phyloP scores from a whole-genome alignment of 73 alveolate genomes.

The Blepharisma japonicum region DNA sequence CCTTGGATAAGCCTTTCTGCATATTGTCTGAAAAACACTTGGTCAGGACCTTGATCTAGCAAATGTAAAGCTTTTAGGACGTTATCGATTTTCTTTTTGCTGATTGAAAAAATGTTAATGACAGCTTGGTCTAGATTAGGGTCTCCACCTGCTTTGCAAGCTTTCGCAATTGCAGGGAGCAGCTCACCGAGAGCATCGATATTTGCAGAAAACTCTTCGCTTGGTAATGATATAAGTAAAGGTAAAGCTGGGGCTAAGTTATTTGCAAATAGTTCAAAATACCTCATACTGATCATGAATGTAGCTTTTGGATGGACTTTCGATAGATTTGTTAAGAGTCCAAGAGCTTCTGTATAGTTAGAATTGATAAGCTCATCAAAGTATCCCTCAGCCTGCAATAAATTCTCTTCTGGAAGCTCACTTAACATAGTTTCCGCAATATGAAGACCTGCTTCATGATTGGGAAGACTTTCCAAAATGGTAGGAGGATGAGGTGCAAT shows the following conservation, averaged over 20 bases:
- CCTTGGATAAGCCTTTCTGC: slow-evolving; percentile 6
- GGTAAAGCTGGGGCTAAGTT: background rate
- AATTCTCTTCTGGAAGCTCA: background rate
- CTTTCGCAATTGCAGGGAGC: slow-evolving; percentile 23
- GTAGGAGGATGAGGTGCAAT: background rate
- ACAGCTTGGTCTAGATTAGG: background rate
- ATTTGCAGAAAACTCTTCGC: background rate
- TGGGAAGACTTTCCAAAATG: background rate
- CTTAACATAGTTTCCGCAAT: background rate
- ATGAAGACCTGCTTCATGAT: background rate
- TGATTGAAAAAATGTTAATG: slow-evolving; percentile 3
- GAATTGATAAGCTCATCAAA: background rate
- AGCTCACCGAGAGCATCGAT: background rate
- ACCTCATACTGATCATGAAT: background rate
- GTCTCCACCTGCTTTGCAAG: background rate
- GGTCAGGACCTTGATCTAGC: slow-evolving; percentile 16
- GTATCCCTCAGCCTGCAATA: background rate
- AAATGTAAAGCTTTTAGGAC: slow-evolving; percentile 33
- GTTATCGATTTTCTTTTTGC: background rate
- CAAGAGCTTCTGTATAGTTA: slow-evolving; percentile 1
- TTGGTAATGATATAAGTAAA: background rate
- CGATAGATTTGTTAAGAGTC: background rate
- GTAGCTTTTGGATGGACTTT: slow-evolving; percentile 18
- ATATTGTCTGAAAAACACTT: background rate
- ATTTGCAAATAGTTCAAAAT: background rate